Evolutionary conservation across 306 rosid species (phyloP).

Genomic region (Gleditsia sinensis): DNA sequence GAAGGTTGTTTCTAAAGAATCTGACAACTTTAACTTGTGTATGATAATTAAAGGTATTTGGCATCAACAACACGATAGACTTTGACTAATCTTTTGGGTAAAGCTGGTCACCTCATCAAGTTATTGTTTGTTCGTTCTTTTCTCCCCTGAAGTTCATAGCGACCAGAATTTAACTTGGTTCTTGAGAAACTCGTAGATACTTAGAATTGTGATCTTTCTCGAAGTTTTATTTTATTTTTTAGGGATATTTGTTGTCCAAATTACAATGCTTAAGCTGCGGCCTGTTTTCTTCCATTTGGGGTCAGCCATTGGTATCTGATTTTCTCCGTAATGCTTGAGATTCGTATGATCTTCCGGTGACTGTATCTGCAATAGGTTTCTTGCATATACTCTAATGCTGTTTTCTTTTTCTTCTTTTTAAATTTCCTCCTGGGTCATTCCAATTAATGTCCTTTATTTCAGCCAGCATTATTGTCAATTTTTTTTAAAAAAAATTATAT

Average conservation of each 20-base stretch:
- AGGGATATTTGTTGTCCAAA: not conserved
- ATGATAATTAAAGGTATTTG: not conserved
- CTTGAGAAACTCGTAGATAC: not conserved
- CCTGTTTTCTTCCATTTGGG: constrained; percentile 36
- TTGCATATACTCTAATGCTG: constrained; percentile 27
- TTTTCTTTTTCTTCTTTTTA: constrained; percentile 25
- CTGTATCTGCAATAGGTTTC: constrained; percentile 21
- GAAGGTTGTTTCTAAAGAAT: constrained; percentile 18
- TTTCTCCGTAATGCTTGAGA: constrained; percentile 34
- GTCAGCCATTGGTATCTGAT: constrained; percentile 15
- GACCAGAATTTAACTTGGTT: constrained; percentile 17
- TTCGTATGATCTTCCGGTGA: constrained; percentile 19
- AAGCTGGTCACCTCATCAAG: not conserved
- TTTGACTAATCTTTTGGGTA: constrained; percentile 20
- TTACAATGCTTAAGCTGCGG: constrained; percentile 15
- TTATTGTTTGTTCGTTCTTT: not conserved
- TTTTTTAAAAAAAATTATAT: not conserved
- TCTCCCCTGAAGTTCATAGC: constrained; percentile 11
- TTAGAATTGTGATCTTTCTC: not conserved
- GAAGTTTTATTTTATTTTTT: not conserved
- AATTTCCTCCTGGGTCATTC: constrained; percentile 33
- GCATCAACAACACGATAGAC: not conserved
- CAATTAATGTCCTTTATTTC: constrained; percentile 31
- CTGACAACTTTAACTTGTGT: constrained; percentile 10
- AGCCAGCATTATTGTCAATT: not conserved